A percentile compares a stretch with the other conserved stretches of the same genome.
Evolutionary conservation across 176 grass and related monocot species (phyloP).

Genomic region (Bromus sterilis): DNA sequence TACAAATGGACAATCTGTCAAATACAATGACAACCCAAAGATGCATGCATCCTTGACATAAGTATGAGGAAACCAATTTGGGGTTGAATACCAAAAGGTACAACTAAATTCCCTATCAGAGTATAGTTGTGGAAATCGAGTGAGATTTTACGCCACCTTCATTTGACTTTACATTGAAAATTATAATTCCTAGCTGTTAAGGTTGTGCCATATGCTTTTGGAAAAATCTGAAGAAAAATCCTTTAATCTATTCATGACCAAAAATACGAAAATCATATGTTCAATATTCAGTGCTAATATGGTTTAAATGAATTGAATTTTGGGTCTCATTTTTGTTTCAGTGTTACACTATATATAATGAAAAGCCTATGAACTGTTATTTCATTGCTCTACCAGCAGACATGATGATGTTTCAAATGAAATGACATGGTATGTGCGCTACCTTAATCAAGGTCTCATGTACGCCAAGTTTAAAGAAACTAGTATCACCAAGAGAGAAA

Average conservation of each 20-base stretch:
- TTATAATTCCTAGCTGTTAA: neutral
- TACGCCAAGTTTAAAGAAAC: neutral
- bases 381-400: neutral
- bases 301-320: neutral
- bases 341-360: neutral
- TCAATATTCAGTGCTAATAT: neutral
- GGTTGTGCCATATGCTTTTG: neutral
- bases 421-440: neutral
- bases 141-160: neutral
- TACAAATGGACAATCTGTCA: neutral
- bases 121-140: neutral
- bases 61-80: neutral
- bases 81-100: neutral
- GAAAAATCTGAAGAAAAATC: neutral
- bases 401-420: neutral
- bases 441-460: neutral
- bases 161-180: conserved; percentile 8
- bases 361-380: neutral
- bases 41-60: neutral
- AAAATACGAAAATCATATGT: neutral
- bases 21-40: neutral
- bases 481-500: neutral
- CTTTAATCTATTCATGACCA: neutral
- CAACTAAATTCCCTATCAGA: neutral
- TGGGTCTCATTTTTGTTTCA: neutral